Base-by-base conservation (phyloP, 2,329 filamentous ascomycete genomes). In the Stachybotrys echinatus region DNA sequence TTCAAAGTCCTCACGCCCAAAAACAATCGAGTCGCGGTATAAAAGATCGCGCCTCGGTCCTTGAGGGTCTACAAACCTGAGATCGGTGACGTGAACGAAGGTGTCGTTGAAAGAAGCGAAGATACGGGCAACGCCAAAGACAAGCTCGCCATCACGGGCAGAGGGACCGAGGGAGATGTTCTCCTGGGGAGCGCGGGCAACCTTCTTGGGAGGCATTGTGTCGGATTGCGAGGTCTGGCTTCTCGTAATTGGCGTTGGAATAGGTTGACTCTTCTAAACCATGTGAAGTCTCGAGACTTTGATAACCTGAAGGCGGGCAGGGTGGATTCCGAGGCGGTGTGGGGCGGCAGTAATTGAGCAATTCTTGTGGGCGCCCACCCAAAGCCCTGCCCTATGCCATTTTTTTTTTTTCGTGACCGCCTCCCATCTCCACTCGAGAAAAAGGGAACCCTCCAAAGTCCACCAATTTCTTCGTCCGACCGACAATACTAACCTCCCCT, bases 61-160 rank as follows among this genome's bases (percentile, higher is more conserved):
- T 62, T 52, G 60, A 22, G 58, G 53, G 51, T 44, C 55, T 67
- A 82, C 83, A 73, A 77, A 91, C 87, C 81, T 86, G 75, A 99
- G 90, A 95, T 97, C 94, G 81, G 94, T 99, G 73, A 99, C 90
- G 81, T 99, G 94, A 74, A 99, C 94, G 80, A 91, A 91, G 73
- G 87, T 91, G 70, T 91, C 88, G 79, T 91, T 91, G 84, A 91
- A 91, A 61, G 89, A 95, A 69, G 92, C 92, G 77, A 96, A 71
- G 82, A 96, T 96, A 75, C 92, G 89, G 74, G 92, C 92, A 79
- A 96, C 92, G 75, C 92, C 92, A 75, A 96, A 96, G 75, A 96
- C 91, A 75, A 95, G 89, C 81, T 95, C 90, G 79, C 91, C 92
- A 83, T 96, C 92, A 73, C 92, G 88, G 80, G 92, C 89, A 76